Conservation (phyloP, 2,329 filamentous ascomycete genomes). For the Ophiostoma sp. region DNA sequence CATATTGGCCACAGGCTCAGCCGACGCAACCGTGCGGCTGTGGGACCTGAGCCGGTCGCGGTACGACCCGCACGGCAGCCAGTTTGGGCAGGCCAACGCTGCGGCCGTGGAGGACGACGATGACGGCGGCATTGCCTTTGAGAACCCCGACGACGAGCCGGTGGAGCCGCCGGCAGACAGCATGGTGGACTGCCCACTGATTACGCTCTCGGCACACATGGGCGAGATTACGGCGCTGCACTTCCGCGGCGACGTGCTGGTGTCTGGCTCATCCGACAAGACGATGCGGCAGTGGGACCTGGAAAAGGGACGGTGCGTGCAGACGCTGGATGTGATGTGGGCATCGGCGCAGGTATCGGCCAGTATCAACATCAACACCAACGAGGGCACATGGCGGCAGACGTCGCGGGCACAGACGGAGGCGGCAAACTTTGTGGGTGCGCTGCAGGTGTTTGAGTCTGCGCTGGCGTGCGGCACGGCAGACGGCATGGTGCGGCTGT, state of each 20-base stretch:
- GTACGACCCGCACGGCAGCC: conserved; percentile 66
- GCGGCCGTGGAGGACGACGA: conserved; percentile 53
- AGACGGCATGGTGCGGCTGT: conserved; percentile 92
- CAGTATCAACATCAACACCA: conserved; percentile 31
- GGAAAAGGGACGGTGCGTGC: conserved; percentile 92
- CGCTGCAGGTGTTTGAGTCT: conserved; percentile 91
- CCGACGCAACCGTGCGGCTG: conserved; percentile 87
- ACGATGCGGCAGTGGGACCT: conserved; percentile 97
- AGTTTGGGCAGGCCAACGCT: conserved; percentile 46
- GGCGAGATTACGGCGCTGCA: conserved; percentile 92
- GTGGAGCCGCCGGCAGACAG: conserved; percentile 70
- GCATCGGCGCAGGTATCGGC: conserved; percentile 84
- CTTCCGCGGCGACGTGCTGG: conserved; percentile 81
- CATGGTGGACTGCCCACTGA: conserved; percentile 86
- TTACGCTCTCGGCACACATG: conserved; percentile 81
- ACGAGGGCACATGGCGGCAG: conserved; percentile 64
- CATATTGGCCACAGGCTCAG: conserved; percentile 86
- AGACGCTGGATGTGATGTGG: conserved; percentile 97
- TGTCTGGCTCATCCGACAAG: conserved; percentile 96
- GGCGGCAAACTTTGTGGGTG: conserved; percentile 90
- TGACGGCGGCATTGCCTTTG: conserved; percentile 66
- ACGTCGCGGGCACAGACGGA: conserved; percentile 64
- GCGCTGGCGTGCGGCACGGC: conserved; percentile 94
- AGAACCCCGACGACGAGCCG: conserved; percentile 61
- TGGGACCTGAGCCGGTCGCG: conserved; percentile 92